These are phyloP conservation scores for Globisporangium megalacanthum DNA, from an alignment of 352 stramenopile species.

Conservation along the genomic window DNA sequence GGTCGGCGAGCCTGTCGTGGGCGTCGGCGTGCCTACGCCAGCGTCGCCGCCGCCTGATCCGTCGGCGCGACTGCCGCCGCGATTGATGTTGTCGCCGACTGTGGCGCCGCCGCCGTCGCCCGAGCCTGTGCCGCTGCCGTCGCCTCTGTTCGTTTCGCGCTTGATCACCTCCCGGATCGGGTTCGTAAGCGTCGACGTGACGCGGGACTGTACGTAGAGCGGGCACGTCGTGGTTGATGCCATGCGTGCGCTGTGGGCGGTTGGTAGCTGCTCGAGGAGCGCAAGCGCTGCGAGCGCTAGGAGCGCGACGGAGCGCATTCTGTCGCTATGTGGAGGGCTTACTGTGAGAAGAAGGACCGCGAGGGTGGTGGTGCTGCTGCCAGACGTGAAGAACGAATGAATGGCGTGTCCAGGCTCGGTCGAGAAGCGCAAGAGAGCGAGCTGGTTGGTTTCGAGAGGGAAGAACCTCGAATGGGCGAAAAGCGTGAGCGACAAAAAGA, in stretches of 20 bases:
- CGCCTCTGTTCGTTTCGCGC: conserved; percentile 4
- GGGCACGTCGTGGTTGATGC: conserved; percentile 43
- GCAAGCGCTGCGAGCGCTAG: conserved; percentile 17
- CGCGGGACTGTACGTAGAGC: conserved; percentile 50
- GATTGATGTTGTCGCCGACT: conserved; percentile 1
- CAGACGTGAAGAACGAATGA: neutral
- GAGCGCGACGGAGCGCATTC: conserved; percentile 12
- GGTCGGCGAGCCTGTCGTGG: neutral
- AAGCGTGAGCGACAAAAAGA: neutral
- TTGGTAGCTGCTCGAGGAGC: conserved; percentile 15
- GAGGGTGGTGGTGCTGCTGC: neutral
- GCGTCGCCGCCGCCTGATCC: neutral
- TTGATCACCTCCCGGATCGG: conserved; percentile 44
- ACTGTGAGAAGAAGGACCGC: neutral
- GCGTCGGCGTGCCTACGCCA: neutral
- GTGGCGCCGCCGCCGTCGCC: neutral
- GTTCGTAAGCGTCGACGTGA: conserved; percentile 54
- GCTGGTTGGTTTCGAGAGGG: neutral
- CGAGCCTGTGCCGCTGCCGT: conserved; percentile 4
- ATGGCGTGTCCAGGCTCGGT: neutral
- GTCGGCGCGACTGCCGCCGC: neutral
- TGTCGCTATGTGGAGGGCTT: neutral
- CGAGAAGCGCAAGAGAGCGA: neutral
- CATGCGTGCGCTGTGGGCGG: conserved; percentile 7
- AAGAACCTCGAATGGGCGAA: neutral